Evolutionary conservation across 2,329 filamentous ascomycete genomes (phyloP).

Genomic region (Helicocarpus griseus): DNA sequence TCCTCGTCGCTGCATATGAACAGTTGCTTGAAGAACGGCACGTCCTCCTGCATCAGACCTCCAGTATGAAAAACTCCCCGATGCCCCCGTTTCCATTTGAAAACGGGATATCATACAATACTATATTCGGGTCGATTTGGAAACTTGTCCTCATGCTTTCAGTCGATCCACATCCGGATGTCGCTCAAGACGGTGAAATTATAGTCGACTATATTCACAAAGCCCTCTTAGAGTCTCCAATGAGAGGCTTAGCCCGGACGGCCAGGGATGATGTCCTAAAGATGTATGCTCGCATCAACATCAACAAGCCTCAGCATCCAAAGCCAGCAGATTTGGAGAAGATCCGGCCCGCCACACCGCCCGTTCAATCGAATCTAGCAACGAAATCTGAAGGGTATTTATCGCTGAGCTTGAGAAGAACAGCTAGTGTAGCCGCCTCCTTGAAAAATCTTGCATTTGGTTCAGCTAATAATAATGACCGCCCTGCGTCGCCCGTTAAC

Average conservation of each 20-base stretch:
- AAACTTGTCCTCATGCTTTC: slow-evolving; percentile 84
- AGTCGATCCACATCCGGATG: slow-evolving; percentile 88
- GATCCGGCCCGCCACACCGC: slow-evolving; percentile 37
- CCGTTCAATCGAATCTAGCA: slow-evolving; percentile 33
- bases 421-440: slow-evolving; percentile 55
- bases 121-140: slow-evolving; percentile 88
- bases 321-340: slow-evolving; percentile 25
- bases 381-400: slow-evolving; percentile 53
- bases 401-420: slow-evolving; percentile 50
- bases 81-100: slow-evolving; percentile 19
- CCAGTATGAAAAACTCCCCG: slow-evolving; percentile 19
- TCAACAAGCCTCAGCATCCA: slow-evolving; percentile 32
- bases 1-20: slow-evolving; percentile 84
- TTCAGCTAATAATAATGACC: slow-evolving; percentile 25
- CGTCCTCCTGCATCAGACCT: slow-evolving; percentile 45
- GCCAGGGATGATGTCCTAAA: slow-evolving; percentile 57
- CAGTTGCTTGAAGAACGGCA: slow-evolving; percentile 77
- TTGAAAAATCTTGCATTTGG: slow-evolving; percentile 53
- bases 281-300: slow-evolving; percentile 22
- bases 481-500: slow-evolving; percentile 17
- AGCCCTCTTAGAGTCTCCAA: slow-evolving; percentile 63
- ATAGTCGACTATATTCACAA: slow-evolving; percentile 80
- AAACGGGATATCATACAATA: slow-evolving; percentile 66
- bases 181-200: slow-evolving; percentile 73
- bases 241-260: slow-evolving; percentile 59